Conservation (phyloP, 2,329 filamentous ascomycete species). For the Stagonosporopsis tanaceti region DNA sequence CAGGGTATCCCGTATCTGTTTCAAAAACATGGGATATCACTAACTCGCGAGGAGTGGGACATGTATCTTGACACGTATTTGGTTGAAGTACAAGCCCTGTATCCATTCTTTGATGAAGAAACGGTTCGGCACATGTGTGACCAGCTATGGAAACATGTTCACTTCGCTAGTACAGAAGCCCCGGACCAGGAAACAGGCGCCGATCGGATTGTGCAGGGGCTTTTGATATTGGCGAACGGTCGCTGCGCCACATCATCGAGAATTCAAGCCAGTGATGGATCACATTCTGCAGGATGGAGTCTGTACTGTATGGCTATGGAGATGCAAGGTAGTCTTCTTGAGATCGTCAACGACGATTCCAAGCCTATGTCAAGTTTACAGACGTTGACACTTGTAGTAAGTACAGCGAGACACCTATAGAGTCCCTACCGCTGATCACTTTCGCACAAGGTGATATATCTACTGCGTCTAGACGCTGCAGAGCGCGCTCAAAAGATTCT, state of each 20-base stretch:
- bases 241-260: not conserved
- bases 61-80: not conserved
- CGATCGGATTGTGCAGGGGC: not conserved
- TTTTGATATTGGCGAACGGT: not conserved
- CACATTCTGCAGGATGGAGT: not conserved
- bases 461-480: not conserved
- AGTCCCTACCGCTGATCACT: not conserved
- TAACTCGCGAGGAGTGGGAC: not conserved
- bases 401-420: not conserved
- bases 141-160: not conserved
- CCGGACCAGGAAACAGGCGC: not conserved
- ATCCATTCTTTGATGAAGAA: not conserved
- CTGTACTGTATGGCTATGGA: not conserved
- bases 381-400: not conserved
- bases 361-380: not conserved
- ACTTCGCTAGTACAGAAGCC: not conserved
- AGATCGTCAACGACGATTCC: not conserved
- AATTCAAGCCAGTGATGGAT: not conserved
- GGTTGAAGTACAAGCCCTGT: not conserved
- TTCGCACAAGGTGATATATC: not conserved
- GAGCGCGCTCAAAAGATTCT: not conserved
- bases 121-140: not conserved
- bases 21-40: too few relatives aligned
- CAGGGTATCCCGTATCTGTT: not conserved
- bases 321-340: not conserved